Percentiles rank a stretch among this genome's conserved stretches.
Evolutionary conservation across 2,329 filamentous ascomycete species (phyloP).

Genomic region (Penicillium sclerotigenum): DNA sequence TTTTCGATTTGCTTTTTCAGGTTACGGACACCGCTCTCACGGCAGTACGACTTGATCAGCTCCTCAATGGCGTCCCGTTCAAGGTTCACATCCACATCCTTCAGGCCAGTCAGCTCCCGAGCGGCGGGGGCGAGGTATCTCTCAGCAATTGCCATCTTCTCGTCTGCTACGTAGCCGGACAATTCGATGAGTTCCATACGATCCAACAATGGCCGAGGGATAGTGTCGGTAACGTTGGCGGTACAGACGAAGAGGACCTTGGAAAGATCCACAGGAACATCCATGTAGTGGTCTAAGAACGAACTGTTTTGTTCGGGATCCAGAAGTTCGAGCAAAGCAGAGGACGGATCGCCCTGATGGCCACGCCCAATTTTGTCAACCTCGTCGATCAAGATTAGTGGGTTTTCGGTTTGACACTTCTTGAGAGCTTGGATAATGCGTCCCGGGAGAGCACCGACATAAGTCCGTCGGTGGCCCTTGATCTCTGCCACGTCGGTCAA

Average conservation of each 20-base stretch:
- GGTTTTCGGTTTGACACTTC: slow-evolving; percentile 98
- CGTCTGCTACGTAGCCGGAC: slow-evolving; percentile 93
- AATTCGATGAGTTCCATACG: slow-evolving; percentile 97
- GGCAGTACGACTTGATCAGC: slow-evolving; percentile 97
- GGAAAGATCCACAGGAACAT: slow-evolving; percentile 93
- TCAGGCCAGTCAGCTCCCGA: slow-evolving; percentile 88
- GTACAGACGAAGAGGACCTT: slow-evolving; percentile 99
- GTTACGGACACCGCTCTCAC: slow-evolving; percentile 94
- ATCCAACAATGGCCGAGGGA: slow-evolving; percentile 87
- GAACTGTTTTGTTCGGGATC: slow-evolving; percentile 97
- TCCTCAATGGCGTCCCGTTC: slow-evolving; percentile 87
- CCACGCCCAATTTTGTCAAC: slow-evolving; percentile 97
- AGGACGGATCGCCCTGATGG: slow-evolving; percentile 94
- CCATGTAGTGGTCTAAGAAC: slow-evolving; percentile 98
- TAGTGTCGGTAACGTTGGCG: slow-evolving; percentile 98
- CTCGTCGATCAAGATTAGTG: slow-evolving; percentile 92
- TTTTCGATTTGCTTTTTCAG: slow-evolving; percentile 99
- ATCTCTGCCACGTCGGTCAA: slow-evolving; percentile 97
- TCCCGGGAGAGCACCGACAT: slow-evolving; percentile 90
- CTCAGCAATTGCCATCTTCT: slow-evolving; percentile 98
- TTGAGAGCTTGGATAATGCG: slow-evolving; percentile 97
- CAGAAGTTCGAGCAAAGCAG: slow-evolving; percentile 85
- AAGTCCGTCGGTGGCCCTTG: slow-evolving; percentile 94
- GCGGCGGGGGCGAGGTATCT: slow-evolving; percentile 87
- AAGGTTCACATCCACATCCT: slow-evolving; percentile 85